Evolutionary conservation across 1,284 basidiomycete species (phyloP).

Genomic region (Lentinula novae-zelandiae): DNA sequence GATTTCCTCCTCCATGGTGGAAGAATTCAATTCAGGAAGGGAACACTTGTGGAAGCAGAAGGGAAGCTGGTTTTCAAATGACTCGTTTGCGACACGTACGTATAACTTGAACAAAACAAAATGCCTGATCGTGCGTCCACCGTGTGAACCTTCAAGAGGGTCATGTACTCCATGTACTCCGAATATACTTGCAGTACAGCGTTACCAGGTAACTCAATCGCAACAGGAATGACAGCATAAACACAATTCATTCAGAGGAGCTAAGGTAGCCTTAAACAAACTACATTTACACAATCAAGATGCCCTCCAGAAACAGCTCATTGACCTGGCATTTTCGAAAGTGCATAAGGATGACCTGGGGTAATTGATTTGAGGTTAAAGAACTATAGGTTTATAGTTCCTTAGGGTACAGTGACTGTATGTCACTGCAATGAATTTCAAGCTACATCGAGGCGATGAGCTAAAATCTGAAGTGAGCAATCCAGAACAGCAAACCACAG

Average conservation of each 20-base stretch:
- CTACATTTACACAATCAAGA: background rate
- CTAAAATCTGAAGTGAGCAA: background rate
- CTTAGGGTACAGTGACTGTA: too few species aligned
- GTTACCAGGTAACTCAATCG: too few species aligned
- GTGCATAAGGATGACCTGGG: constrained; percentile 2
- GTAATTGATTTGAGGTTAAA: constrained; percentile 6
- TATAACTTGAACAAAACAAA: background rate
- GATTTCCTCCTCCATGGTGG: constrained; percentile 65
- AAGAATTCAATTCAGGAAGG: background rate
- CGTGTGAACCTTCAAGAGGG: background rate
- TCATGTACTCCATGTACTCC: too few species aligned
- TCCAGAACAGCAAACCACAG: background rate
- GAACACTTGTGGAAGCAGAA: background rate
- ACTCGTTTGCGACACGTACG: background rate
- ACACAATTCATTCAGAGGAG: background rate
- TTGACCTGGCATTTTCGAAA: constrained; percentile 1
- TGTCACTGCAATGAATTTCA: background rate
- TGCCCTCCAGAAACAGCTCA: background rate
- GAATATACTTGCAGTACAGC: too few species aligned
- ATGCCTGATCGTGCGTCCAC: background rate
- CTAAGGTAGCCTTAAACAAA: background rate
- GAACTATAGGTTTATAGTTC: background rate
- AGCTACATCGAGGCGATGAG: background rate
- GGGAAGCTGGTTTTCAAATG: background rate
- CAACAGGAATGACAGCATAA: background rate